Evolutionary conservation across 2,329 filamentous ascomycete species (phyloP), one percentile per base, ranked within the genome.

Genomic region (Cordyceps pruinosa): DNA sequence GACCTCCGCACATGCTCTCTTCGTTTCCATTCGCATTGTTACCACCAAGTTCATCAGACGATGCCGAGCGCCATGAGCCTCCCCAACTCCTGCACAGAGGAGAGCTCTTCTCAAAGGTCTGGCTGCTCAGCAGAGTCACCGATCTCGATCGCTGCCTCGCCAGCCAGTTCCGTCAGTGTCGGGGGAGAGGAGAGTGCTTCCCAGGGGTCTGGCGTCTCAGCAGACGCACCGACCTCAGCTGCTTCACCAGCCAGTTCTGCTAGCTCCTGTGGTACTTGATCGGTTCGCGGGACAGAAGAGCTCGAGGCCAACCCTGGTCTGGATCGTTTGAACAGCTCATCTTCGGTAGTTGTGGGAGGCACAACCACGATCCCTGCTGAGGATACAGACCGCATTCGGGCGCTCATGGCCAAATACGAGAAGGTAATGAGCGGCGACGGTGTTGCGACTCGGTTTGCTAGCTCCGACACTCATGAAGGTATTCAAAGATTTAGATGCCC

Each of bases 351-450:
- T 50, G 19, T n/a, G 2, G 32, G 19, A 37, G 47, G 8, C 47
- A 39, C 32, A n/a, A 9, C 34, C 13, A 35, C 30, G 15, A 26
- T 39, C 21, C 32, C 34, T 25, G 6, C 30, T 50, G 19, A 19
- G n/a, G 32, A 50, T 13, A 28, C 39, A 39, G 47, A 50, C 12
- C 47, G 47, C 34, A 50, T 50, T 39, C 47, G 19, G 19, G 47
- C 47, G 21, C 47, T 50, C 47, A 39, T 50, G 47, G 47, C 47
- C 47, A 39, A 50, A 39, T 50, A 50, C 13, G 47, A 39, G 34
- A 10, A 39, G 32, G 47, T 50, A 39, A 50, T 50, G 47, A 39
- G 34, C 47, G 47, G 34, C 23, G 32, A 50, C 23, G 23, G 12
- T 50, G 32, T 17, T 39, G 12, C 26, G 47, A 39, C 47, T 37